These are phyloP conservation scores for Mycosphaerella sp. DNA, from an alignment of 2,329 filamentous ascomycete genomes.

Conservation along the genomic window DNA sequence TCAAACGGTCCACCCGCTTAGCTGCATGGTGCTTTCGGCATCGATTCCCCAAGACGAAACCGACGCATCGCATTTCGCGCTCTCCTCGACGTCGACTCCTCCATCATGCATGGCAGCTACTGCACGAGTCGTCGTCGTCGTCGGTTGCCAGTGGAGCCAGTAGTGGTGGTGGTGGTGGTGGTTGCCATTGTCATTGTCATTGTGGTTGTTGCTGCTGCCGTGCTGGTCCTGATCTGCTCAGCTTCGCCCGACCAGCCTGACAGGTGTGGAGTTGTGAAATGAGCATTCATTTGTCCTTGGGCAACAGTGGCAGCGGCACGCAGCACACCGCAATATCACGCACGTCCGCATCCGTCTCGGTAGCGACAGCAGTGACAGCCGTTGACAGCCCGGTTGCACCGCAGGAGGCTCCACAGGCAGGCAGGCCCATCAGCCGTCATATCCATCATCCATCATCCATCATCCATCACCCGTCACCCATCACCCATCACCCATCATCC, in stretches of 20 bases:
- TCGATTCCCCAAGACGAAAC: conserved; percentile 2
- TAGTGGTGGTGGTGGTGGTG: too few relatives aligned
- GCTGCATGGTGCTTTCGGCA: conserved; percentile 8
- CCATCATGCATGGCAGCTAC: not conserved
- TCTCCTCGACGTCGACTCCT: not conserved
- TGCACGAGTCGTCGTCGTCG: too few relatives aligned
- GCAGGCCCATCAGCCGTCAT: not conserved
- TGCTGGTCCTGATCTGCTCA: too few relatives aligned
- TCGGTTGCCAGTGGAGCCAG: too few relatives aligned
- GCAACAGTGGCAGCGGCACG: not conserved
- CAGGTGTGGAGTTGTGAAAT: too few relatives aligned
- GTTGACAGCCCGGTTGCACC: conserved; percentile 6
- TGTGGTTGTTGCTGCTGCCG: too few relatives aligned
- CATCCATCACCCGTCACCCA: too few relatives aligned
- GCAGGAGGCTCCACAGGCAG: not conserved
- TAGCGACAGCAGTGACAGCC: conserved; percentile 2
- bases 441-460: too few relatives aligned
- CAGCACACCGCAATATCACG: conserved; percentile 7
- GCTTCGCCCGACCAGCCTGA: too few relatives aligned
- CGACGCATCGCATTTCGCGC: conserved; percentile 1
- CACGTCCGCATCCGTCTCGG: not conserved
- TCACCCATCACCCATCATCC: too few relatives aligned
- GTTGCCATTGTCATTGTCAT: too few relatives aligned
- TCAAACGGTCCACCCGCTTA: not conserved
- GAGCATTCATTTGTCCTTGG: not conserved